A percentile compares a stretch with the other conserved stretches of the same genome.
Conservation (phyloP, 345 rosid species). For the Rhodamnia argentea region DNA sequence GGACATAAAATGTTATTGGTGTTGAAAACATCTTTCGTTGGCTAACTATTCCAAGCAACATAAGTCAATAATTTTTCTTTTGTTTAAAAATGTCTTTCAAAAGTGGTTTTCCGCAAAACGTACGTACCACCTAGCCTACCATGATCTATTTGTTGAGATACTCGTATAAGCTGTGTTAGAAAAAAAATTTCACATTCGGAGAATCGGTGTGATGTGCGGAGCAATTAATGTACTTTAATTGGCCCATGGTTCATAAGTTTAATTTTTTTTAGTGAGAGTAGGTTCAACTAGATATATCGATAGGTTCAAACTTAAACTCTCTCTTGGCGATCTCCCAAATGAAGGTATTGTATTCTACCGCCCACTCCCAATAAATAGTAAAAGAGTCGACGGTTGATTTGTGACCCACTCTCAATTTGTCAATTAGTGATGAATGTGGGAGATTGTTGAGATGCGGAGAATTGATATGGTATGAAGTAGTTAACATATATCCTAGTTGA, state of each 20-base stretch:
- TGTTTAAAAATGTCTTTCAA: too few species aligned
- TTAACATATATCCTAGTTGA: not conserved
- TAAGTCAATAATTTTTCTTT: too few species aligned
- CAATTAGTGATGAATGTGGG: too few species aligned
- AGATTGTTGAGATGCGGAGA: not conserved
- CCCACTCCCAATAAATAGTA: not conserved
- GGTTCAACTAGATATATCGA: not conserved
- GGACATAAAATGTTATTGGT: too few species aligned
- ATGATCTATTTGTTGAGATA: too few species aligned
- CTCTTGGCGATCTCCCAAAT: not conserved
- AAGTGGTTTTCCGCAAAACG: too few species aligned
- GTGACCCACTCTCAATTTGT: not conserved
- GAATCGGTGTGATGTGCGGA: not conserved
- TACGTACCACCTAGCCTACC: too few species aligned
- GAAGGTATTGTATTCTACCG: not conserved
- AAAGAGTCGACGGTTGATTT: not conserved
- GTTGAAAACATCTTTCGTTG: too few species aligned
- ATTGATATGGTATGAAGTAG: not conserved
- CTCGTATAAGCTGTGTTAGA: not conserved
- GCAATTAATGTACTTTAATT: not conserved
- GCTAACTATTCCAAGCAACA: too few species aligned
- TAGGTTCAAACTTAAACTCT: not conserved
- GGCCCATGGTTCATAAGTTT: not conserved
- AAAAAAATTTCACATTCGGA: not conserved
- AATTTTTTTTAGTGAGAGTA: not conserved